Base-by-base conservation (phyloP, 176 grass and related monocot species). In the Oryza glumipatula region DNA sequence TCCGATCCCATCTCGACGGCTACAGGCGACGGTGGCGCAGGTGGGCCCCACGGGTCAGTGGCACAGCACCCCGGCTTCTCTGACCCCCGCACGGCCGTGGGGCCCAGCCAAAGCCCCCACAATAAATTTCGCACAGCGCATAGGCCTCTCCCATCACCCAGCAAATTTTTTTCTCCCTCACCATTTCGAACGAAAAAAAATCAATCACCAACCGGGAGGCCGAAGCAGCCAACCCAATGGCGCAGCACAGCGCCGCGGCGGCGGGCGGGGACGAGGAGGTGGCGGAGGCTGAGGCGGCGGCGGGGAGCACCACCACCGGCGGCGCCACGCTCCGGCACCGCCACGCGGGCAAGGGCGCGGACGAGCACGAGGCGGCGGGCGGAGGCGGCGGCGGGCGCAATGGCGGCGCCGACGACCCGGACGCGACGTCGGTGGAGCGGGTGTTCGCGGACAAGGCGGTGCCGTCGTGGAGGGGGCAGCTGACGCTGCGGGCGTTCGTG, bases 401-500 rank as follows among this genome's bases (percentile, higher is more conserved):
- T 61, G 68, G 68, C 16, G 63, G 67, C 67, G 22, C 3, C 47
- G 70, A 21, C 19, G 49, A 13, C 35, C 70, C 43, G 26, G 78
- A 67, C 66, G 83, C 38, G 74, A 70, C 80, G 63, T 92, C 92
- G 1, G 24, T 93, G 72, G 95, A 94, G 83, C 78, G 68, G 82
- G 75, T 83, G 30, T 97, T 94, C 76, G 88, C 93, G 77, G 61
- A 86, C 39, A 84, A 89, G 89, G 66, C 41, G 67, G 74, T 97
- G 65, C 95, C 95, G 44, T 35, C 77, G 41, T 97, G 95, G 92
- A 68, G 70, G 82, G 86, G 93, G 76, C 95, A 97, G 79, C 88
- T 97, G 9, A 97, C 95, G 65, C 30, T 86, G 43, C 90, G 95
- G 7, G 92, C 95, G 12, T 45, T 97, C 70, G 90, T 88, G 4